phyloP scores from a whole-genome alignment of 2,329 filamentous ascomycete genomes.

The Emmonsiellopsis sp. region DNA sequence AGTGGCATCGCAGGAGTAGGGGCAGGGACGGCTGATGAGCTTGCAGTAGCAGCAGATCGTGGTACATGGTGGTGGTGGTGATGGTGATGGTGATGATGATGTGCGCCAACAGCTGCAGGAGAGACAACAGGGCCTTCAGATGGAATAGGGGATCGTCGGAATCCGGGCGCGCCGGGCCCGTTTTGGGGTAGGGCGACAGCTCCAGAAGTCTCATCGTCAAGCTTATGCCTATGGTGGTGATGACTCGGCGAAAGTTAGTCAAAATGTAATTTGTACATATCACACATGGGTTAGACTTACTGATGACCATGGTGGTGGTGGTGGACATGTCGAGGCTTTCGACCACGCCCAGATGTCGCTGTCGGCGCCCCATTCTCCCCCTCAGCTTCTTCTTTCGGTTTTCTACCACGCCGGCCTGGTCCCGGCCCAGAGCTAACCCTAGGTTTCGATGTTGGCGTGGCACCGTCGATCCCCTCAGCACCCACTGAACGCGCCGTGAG shows the following conservation, averaged over 20 bases:
- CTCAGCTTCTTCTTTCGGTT: constrained; percentile 64
- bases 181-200: constrained; percentile 11
- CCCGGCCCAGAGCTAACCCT: constrained; percentile 32
- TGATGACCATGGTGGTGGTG: constrained; percentile 54
- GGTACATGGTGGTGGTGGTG: constrained; percentile 33
- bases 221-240: constrained; percentile 48
- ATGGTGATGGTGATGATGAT: constrained; percentile 39
- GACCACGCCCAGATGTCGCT: constrained; percentile 54
- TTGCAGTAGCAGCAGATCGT: constrained; percentile 18
- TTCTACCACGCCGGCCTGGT: constrained; percentile 53
- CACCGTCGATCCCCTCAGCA: constrained; percentile 34
- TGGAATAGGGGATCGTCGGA: constrained; percentile 21
- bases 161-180: not conserved
- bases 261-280: not conserved
- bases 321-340: constrained; percentile 47
- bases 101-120: constrained; percentile 18
- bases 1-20: constrained; percentile 23
- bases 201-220: constrained; percentile 38
- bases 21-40: constrained; percentile 13
- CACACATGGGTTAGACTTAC: constrained; percentile 29
- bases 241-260: constrained; percentile 22
- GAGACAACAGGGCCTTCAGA: constrained; percentile 15
- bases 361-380: constrained; percentile 58
- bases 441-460: constrained; percentile 16
- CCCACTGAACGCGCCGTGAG: constrained; percentile 32